Evolutionary conservation across 2,329 filamentous ascomycete species (phyloP), one percentile per base, ranked within the genome.

Genomic region (Amesomyces nigricolor): DNA sequence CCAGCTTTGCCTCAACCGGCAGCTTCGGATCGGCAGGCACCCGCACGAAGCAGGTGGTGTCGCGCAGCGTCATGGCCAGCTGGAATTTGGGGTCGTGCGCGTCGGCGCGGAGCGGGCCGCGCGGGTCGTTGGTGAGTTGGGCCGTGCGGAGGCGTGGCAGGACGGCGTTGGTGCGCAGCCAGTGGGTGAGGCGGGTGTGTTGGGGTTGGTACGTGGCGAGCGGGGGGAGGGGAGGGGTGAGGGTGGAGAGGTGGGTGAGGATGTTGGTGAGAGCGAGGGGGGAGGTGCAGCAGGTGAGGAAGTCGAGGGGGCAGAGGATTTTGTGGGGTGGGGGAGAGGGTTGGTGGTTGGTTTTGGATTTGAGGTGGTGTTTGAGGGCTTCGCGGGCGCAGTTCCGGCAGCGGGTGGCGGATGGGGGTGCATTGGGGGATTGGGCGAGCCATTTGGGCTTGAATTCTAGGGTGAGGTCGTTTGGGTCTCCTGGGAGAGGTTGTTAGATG

Each of bases 401-500:
- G 49, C 87, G 77, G 49, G 75, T 78, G 40, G 87, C 80, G 29
- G 72, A 70, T 0, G 66, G 26, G 1, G 88, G 89, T 0, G 88
- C 88, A 38, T 81, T 83, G 4, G 85, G 87, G 2, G 88, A 91
- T 67, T 91, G 88, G 8, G 78, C 73, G 26, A 94, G 79, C 89
- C 89, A 94, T 71, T 94, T 94, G 13, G 89, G 88, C 68, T 94
- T 94, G 71, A 92, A 87, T 67, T 92, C 87, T 54, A 88, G 73
- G 32, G 87, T 67, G 5, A 70, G 63, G 48, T 74, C 68, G 40
- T 58, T 44, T 47, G 68, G 47, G 17, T 61, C 57, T 26, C 29
- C 58, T 63, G 8, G 4, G 29, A 14, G 35, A 38, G 26, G 13
- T 14, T 17, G 37, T 47, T 16, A 40, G 44, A 22, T 30, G 19